phyloP scores from a whole-genome alignment of 164 flowering plant genomes.

The Houttuynia cordata region DNA sequence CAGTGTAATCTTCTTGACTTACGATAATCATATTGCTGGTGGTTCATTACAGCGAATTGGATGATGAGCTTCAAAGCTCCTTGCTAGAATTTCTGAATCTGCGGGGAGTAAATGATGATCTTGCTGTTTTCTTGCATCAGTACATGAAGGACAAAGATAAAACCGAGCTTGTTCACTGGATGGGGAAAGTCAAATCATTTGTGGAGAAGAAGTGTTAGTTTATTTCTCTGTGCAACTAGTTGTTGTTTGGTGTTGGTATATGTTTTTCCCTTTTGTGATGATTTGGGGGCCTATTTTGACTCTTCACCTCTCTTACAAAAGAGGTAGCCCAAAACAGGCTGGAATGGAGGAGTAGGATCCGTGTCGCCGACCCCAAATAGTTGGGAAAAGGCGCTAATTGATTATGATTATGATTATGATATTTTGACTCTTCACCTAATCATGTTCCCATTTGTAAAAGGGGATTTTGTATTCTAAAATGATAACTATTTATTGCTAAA shows the following conservation, averaged over 20 bases:
- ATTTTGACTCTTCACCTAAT: neutral
- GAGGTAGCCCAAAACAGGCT: too few species aligned
- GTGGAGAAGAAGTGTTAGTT: conserved; percentile 29
- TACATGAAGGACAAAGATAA: conserved; percentile 66
- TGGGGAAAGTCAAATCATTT: conserved; percentile 48
- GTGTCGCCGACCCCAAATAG: too few species aligned
- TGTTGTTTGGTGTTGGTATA: too few species aligned
- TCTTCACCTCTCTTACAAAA: too few species aligned
- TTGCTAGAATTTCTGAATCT: conserved; percentile 57
- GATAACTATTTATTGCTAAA: neutral
- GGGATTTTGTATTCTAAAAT: neutral
- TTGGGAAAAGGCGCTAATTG: too few species aligned
- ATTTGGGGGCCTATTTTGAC: neutral
- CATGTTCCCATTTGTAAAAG: neutral
- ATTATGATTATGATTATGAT: too few species aligned
- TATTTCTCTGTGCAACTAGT: neutral
- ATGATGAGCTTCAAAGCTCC: conserved; percentile 56
- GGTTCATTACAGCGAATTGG: conserved; percentile 53
- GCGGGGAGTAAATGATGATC: conserved; percentile 62
- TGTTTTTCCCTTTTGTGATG: neutral
- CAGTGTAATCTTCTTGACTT: neutral
- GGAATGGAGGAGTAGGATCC: too few species aligned
- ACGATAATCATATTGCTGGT: neutral
- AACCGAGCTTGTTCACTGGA: conserved; percentile 68
- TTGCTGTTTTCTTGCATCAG: conserved; percentile 72